These are phyloP conservation scores for Pythium folliculosum DNA, from an alignment of 352 stramenopile genomes.

Conservation along the genomic window DNA sequence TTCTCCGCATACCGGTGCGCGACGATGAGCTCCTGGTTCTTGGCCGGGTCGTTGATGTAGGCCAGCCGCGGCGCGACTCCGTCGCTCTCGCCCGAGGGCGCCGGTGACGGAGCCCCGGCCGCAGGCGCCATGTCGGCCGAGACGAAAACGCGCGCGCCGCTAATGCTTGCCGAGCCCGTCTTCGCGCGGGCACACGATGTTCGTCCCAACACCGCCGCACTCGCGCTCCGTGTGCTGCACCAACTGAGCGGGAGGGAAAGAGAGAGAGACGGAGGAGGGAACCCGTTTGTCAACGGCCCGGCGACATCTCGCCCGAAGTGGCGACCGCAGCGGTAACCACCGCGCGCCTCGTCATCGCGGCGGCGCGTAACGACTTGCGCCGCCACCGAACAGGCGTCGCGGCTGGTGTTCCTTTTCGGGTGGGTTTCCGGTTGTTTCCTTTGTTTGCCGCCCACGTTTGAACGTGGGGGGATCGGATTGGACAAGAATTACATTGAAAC, in stretches of 20 bases:
- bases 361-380: too few species aligned
- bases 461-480: background rate
- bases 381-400: too few species aligned
- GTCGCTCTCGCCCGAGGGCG: background rate
- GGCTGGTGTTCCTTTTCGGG: too few species aligned
- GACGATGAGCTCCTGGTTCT: constrained; percentile 58
- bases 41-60: constrained; percentile 52
- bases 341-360: background rate
- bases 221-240: constrained; percentile 3
- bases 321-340: background rate
- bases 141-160: constrained; percentile 22
- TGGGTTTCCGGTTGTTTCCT: too few species aligned
- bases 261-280: background rate
- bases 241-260: background rate
- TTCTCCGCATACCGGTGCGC: constrained; percentile 69
- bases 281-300: too few species aligned
- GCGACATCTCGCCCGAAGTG: too few species aligned
- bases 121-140: constrained; percentile 21
- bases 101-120: background rate
- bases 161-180: constrained; percentile 19
- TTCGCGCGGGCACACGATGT: constrained; percentile 6
- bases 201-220: background rate
- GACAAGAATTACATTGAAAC: background rate
- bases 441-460: too few species aligned
- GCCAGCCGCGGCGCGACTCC: constrained; percentile 34